phyloP scores from a whole-genome alignment of 805 yeast genomes.

The Candida takata region DNA sequence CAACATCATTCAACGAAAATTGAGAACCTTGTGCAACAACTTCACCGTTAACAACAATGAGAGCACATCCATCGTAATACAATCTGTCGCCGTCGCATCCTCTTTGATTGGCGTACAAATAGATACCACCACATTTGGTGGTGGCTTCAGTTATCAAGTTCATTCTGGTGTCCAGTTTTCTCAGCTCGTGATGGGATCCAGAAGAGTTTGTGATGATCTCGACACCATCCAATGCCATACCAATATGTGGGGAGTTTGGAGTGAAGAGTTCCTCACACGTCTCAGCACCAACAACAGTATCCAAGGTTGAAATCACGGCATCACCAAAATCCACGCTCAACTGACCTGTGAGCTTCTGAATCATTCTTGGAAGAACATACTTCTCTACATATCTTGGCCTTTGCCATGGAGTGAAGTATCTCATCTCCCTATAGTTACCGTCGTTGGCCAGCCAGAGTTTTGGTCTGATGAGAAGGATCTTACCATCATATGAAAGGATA shows the following conservation, averaged over 20 bases:
- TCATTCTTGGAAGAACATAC: conserved; percentile 61
- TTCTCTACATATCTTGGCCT: conserved; percentile 70
- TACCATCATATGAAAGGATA: conserved; percentile 69
- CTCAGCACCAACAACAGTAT: conserved; percentile 92
- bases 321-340: conserved; percentile 76
- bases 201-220: conserved; percentile 93
- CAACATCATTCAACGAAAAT: conserved; percentile 85
- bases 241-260: conserved; percentile 91
- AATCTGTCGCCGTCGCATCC: conserved; percentile 98
- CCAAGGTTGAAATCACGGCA: conserved; percentile 75
- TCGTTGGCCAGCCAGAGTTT: conserved; percentile 92
- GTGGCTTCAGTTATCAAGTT: conserved; percentile 88
- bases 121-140: conserved; percentile 92
- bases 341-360: conserved; percentile 64
- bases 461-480: conserved; percentile 82
- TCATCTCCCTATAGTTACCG: conserved; percentile 97
- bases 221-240: conserved; percentile 92
- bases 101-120: conserved; percentile 87
- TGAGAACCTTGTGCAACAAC: conserved; percentile 92
- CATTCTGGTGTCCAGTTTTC: conserved; percentile 82
- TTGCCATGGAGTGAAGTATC: conserved; percentile 94
- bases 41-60: conserved; percentile 86
- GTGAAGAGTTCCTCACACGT: conserved; percentile 98
- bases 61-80: conserved; percentile 95
- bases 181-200: conserved; percentile 95